Base-by-base conservation (phyloP, 2,329 filamentous ascomycete species). In the Fragosphaeria purpurea region DNA sequence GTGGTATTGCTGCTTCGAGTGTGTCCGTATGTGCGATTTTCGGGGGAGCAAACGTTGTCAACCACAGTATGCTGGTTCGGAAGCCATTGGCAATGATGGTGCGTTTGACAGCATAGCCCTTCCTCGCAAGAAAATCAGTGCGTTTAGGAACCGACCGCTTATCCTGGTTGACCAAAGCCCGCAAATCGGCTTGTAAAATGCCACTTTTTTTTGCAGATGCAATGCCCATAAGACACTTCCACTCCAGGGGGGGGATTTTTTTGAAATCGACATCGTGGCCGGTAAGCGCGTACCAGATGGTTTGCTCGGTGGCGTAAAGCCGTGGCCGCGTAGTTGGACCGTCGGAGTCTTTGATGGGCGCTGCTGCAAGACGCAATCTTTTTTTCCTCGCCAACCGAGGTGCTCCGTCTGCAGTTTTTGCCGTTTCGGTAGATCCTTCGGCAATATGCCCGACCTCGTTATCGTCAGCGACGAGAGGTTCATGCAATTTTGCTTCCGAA, bases 1-100 rank as follows among this genome's bases (percentile, higher is more conserved):
- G 11, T 33, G 40, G 13, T 7, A 9, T 5, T 11, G 41, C 32
- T 6, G 42, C 7, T 13, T 6, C 30, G 30, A 12, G 41, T 10
- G 44, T 35, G 31, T 57, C 59, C 10, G 46, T 65, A 54, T 67
- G 70, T 38, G 64, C 63, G 41, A 71, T 66, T 53, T 62, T 64
- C 9, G 67, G 65, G 34, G 71, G 77, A 0, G 77, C 73, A 59
- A 79, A 81, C 33, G 69, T 66, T 44, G 73, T 71, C 44, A 82
- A 70, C 75, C 79, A 83, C 48, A 83, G 66, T 59, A 79, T 80
- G 66, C 79, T 82, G 2, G 80, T 82, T 59, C 80, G 80, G 51
- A 73, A 77, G 39, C 76, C 76, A 47, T 74, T 70, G 9, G 79
- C 72, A 22, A 82, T 71, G 1, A 77, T 74, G 4, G 77, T 76